Evolutionary conservation across 2,329 filamentous ascomycete genomes (phyloP), one percentile per base, ranked within the genome.

Genomic region (Pezizomycotina sp.): DNA sequence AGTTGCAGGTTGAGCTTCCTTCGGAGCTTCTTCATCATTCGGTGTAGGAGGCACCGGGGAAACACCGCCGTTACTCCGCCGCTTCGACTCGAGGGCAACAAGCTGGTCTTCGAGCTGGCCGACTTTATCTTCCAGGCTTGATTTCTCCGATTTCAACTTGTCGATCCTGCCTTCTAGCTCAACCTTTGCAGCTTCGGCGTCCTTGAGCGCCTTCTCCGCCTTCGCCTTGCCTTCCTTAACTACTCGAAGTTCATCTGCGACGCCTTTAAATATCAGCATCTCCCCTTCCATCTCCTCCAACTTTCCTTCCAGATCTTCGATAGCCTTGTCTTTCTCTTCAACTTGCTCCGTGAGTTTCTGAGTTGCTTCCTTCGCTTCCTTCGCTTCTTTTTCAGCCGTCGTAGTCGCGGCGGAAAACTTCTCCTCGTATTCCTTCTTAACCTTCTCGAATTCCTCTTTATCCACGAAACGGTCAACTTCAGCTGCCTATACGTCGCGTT

Each of bases 201-300:
- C 53, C 32, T 54, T 53, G 9, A 52, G 53, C 1, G 55, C 51
- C 10, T 62, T 58, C 24, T 50, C 56, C 3, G 54, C 43, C 4
- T 58, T 54, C 4, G 58, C 49, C 35, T 64, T 61, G 26, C 54
- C 52, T 16, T 55, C 47, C 13, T 60, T 55, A 5, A 53, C 46
- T 7, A 56, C 40, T 24, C 48, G 48, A 7, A 55, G 43, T 13
- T 48, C 48, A 21, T 59, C 55, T 3, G 63, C 50, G 24, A 60
- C 57, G 2, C 56, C 52, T 7, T 53, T 53, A 29, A 52, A 32
- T 18, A 42, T 38, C 7, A 36, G 48, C 10, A 66, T 45, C 37
- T 65, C 57, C 2, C 50, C 49, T 34, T 64, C 57, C 6, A 68
- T 52, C 24, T 62, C 56, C 20, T 48, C 42, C 13, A 50, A 36